These are phyloP conservation scores for Sugiyamaella valdiviana DNA, from an alignment of 805 yeast genomes.

Conservation along the genomic window DNA sequence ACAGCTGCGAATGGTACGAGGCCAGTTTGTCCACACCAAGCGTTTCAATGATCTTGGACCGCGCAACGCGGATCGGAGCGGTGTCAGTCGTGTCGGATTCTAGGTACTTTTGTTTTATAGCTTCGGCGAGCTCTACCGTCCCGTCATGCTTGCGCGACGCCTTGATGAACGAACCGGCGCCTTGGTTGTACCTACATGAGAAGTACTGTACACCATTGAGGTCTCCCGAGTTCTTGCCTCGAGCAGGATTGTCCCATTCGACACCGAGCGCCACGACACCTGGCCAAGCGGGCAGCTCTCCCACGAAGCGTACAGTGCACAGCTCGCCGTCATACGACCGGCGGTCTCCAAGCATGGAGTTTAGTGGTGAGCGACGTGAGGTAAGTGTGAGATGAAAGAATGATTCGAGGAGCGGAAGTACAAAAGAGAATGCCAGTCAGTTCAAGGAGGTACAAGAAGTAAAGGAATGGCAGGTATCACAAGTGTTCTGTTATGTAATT, in stretches of 20 bases:
- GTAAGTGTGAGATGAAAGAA: no score
- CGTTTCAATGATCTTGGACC: conserved; percentile 52
- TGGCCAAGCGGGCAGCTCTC: conserved; percentile 60
- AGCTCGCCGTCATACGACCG: conserved; percentile 38
- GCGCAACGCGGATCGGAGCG: conserved; percentile 39
- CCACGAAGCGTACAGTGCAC: conserved; percentile 61
- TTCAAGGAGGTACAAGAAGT: no score
- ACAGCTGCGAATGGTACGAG: conserved; percentile 42
- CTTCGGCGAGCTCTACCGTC: conserved; percentile 38
- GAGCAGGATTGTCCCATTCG: conserved; percentile 70
- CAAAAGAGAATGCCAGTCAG: no score
- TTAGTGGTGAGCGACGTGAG: no score
- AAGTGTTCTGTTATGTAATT: no score
- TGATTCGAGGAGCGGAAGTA: no score
- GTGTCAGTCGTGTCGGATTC: conserved; percentile 26
- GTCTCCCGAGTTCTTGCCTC: conserved; percentile 72
- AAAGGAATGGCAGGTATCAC: no score
- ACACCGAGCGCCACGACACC: conserved; percentile 56
- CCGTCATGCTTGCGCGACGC: conserved; percentile 34
- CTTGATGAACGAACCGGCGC: conserved; percentile 63
- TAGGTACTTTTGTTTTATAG: conserved; percentile 47
- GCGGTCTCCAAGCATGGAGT: conserved; percentile 16
- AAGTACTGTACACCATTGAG: conserved; percentile 54
- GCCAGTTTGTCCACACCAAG: conserved; percentile 60
- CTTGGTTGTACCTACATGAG: conserved; percentile 26